Percentiles rank a stretch among this genome's conserved stretches.
Conservation (phyloP, 495 filamentous ascomycete species). For the Aspergillus saccharolyticus region DNA sequence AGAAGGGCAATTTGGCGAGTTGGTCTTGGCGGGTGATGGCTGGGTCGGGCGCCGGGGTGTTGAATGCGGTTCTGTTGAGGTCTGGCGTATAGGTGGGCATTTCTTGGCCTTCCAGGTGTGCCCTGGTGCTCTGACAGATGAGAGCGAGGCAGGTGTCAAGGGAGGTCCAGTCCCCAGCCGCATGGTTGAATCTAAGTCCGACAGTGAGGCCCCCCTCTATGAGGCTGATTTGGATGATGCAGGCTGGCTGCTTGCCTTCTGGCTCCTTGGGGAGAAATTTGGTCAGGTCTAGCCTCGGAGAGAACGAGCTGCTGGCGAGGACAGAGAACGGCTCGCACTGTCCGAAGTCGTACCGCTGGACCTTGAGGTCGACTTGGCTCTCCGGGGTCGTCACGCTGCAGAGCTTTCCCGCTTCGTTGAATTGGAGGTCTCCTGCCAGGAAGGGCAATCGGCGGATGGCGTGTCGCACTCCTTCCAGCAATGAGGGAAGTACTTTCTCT, state of each 20-base stretch:
- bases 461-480: slow-evolving; percentile 20
- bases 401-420: slow-evolving; percentile 16
- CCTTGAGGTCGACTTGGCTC: slow-evolving; percentile 9
- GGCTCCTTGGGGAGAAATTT: slow-evolving; percentile 13
- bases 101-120: slow-evolving; percentile 9
- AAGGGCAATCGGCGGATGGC: slow-evolving; percentile 21
- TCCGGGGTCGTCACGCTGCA: slow-evolving; percentile 12
- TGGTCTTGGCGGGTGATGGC: slow-evolving; percentile 10
- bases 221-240: slow-evolving; percentile 20
- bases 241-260: slow-evolving; percentile 11
- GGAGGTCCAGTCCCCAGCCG: slow-evolving; percentile 25
- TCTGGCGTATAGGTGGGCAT: slow-evolving; percentile 19
- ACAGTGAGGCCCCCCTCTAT: slow-evolving; percentile 24
- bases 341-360: slow-evolving; percentile 11
- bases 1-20: slow-evolving; percentile 12
- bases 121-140: slow-evolving; percentile 21
- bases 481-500: slow-evolving; percentile 12
- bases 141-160: slow-evolving; percentile 23
- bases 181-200: slow-evolving; percentile 19
- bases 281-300: slow-evolving; percentile 11
- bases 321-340: slow-evolving; percentile 16
- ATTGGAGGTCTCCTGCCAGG: slow-evolving; percentile 20
- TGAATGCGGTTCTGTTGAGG: slow-evolving; percentile 21
- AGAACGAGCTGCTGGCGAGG: slow-evolving; percentile 16
- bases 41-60: slow-evolving; percentile 4